These are phyloP conservation scores for Metschnikowia matae DNA, from an alignment of 805 yeast genomes.

Conservation along the genomic window DNA sequence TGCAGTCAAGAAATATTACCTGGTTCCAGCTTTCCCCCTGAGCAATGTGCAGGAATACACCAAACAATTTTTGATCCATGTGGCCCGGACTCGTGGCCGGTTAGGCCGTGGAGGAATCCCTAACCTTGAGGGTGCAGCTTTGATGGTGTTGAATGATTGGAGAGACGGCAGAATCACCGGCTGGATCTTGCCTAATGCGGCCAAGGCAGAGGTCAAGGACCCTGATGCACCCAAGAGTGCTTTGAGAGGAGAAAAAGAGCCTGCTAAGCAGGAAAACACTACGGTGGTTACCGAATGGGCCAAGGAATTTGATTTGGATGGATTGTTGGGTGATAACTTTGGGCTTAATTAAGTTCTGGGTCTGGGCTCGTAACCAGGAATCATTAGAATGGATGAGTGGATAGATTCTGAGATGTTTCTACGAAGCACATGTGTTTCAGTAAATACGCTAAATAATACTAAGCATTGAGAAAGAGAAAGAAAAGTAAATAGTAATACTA, in stretches of 20 bases:
- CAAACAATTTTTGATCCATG: conserved; percentile 83
- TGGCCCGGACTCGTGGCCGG: conserved; percentile 90
- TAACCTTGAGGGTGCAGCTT: conserved; percentile 79
- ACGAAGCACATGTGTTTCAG: too few species aligned
- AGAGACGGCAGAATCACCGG: conserved; percentile 92
- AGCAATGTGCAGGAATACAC: conserved; percentile 70
- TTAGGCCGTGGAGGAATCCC: conserved; percentile 92
- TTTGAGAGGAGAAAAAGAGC: conserved; percentile 41
- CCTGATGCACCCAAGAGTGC: conserved; percentile 36
- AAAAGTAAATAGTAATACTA: too few species aligned
- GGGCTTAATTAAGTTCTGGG: conserved; percentile 20
- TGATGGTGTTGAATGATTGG: conserved; percentile 87
- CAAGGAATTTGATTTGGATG: conserved; percentile 88
- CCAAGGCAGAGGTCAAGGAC: conserved; percentile 15
- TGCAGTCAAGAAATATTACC: conserved; percentile 67
- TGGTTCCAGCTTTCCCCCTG: conserved; percentile 75
- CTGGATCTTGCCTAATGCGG: conserved; percentile 70
- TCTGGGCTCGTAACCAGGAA: too few species aligned
- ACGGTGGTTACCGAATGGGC: conserved; percentile 89
- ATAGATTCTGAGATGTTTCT: too few species aligned
- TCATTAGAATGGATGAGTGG: too few species aligned
- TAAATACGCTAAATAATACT: too few species aligned
- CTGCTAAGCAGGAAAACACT: conserved; percentile 56
- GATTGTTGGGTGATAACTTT: conserved; percentile 53
- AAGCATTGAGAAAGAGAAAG: neutral